Evolutionary conservation across 2,329 filamentous ascomycete genomes (phyloP).

Genomic region (Botryotinia convoluta): DNA sequence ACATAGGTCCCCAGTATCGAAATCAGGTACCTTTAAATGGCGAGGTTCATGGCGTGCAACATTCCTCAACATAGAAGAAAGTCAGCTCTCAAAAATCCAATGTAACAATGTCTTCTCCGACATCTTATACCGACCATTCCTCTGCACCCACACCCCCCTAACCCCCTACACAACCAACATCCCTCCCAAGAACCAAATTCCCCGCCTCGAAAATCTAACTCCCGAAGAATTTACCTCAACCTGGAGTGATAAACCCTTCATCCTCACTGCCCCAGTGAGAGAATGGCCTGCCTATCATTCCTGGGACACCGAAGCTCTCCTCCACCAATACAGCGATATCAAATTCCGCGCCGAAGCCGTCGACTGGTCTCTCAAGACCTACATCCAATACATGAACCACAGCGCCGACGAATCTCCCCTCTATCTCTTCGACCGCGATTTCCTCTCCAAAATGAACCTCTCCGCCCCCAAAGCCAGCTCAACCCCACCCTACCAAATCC

Average conservation of each 20-base stretch:
- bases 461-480: conserved; percentile 52
- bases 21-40: conserved; percentile 52
- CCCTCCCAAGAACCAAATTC: conserved; percentile 69
- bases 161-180: conserved; percentile 67
- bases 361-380: conserved; percentile 83
- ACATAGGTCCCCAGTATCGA: conserved; percentile 33
- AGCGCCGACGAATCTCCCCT: conserved; percentile 83
- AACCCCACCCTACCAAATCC: conserved; percentile 66
- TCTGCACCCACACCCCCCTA: conserved; percentile 75
- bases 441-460: conserved; percentile 81
- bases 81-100: conserved; percentile 56
- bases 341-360: conserved; percentile 89
- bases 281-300: conserved; percentile 73
- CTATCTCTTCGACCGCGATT: conserved; percentile 86
- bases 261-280: conserved; percentile 78
- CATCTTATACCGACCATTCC: conserved; percentile 83
- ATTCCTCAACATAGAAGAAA: conserved; percentile 57
- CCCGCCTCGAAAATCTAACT: conserved; percentile 64
- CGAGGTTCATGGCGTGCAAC: conserved; percentile 82
- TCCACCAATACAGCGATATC: conserved; percentile 60
- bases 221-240: conserved; percentile 68
- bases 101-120: conserved; percentile 86
- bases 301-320: conserved; percentile 71
- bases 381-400: conserved; percentile 76
- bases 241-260: conserved; percentile 82